These are phyloP conservation scores for Cryptococcus sp. DNA, from an alignment of 1,284 basidiomycete species.

Conservation along the genomic window DNA sequence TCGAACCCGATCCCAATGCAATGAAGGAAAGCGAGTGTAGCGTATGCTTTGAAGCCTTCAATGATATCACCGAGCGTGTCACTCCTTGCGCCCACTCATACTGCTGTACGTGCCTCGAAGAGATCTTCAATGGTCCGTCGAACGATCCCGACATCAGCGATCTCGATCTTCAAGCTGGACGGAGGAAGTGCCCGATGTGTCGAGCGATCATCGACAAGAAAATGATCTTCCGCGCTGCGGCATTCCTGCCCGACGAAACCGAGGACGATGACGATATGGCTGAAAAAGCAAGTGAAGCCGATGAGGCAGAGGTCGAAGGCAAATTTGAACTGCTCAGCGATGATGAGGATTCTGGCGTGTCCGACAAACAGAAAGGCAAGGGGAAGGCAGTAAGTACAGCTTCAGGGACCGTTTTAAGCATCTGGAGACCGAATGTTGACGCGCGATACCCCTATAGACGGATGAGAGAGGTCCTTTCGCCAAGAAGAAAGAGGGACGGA, in stretches of 20 bases:
- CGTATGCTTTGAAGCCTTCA: conserved; percentile 45
- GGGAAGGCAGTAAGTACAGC: conserved; percentile 31
- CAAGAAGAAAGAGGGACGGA: conserved; percentile 14
- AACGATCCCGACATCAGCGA: conserved; percentile 33
- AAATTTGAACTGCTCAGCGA: conserved; percentile 8
- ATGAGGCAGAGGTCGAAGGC: conserved; percentile 42
- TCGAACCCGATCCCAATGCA: conserved; percentile 21
- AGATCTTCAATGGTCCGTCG: conserved; percentile 33
- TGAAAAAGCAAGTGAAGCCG: conserved; percentile 17
- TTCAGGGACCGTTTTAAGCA: not conserved
- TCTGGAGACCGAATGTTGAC: not conserved
- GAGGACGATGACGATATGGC: conserved; percentile 62
- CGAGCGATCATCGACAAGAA: conserved; percentile 34
- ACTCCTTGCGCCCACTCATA: conserved; percentile 48
- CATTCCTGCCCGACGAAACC: conserved; percentile 32
- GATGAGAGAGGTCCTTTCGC: too few relatives aligned
- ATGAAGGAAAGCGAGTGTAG: conserved; percentile 34
- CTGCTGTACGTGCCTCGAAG: conserved; percentile 44
- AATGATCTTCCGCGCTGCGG: conserved; percentile 40
- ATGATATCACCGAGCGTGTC: conserved; percentile 32
- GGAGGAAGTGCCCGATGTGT: conserved; percentile 49
- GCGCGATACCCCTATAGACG: not conserved
- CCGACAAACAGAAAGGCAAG: conserved; percentile 34
- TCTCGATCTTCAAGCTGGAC: conserved; percentile 29
- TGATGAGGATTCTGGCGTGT: conserved; percentile 9